Evolutionary conservation across 768 basidiomycete genomes (phyloP).

Genomic region (Hirschioporus abietinus): DNA sequence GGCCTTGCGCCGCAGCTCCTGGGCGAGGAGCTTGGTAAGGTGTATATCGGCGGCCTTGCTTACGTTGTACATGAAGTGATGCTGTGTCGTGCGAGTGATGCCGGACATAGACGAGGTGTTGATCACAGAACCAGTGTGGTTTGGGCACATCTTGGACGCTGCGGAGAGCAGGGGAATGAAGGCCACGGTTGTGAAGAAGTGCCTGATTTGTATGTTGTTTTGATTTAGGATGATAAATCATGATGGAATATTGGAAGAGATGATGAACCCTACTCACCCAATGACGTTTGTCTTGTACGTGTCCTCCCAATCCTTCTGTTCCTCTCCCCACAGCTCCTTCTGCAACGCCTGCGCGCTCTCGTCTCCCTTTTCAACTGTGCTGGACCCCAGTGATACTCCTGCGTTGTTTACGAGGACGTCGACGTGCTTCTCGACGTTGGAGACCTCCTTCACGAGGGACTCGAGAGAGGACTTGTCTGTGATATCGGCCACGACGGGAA

Average conservation of each 20-base stretch:
- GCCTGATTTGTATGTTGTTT: slow-evolving; percentile 15
- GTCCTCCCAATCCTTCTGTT: slow-evolving; percentile 24
- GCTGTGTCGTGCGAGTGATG: slow-evolving; percentile 33
- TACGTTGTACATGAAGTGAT: slow-evolving; percentile 41
- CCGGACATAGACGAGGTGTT: slow-evolving; percentile 39
- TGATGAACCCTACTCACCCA: slow-evolving; percentile 13
- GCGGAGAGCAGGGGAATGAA: slow-evolving; percentile 39
- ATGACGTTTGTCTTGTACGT: slow-evolving; percentile 30
- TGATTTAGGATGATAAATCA: neutral
- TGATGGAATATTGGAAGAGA: neutral
- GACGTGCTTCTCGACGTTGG: slow-evolving; percentile 23
- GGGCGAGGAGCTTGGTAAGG: slow-evolving; percentile 29
- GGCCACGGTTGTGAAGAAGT: slow-evolving; percentile 40
- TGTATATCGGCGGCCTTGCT: slow-evolving; percentile 35
- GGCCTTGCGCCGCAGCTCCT: slow-evolving; percentile 26
- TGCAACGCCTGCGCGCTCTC: slow-evolving; percentile 22
- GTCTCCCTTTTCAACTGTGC: slow-evolving; percentile 22
- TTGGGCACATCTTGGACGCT: slow-evolving; percentile 21
- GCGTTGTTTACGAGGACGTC: slow-evolving; percentile 31
- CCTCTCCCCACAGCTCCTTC: slow-evolving; percentile 26
- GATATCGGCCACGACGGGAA: slow-evolving; percentile 23
- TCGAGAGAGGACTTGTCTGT: slow-evolving; percentile 25
- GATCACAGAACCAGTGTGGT: slow-evolving; percentile 33
- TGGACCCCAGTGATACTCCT: slow-evolving; percentile 21
- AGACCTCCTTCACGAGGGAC: slow-evolving; percentile 20